phyloP scores from a whole-genome alignment of 768 basidiomycete species.

The Agrocybe chaxingu region DNA sequence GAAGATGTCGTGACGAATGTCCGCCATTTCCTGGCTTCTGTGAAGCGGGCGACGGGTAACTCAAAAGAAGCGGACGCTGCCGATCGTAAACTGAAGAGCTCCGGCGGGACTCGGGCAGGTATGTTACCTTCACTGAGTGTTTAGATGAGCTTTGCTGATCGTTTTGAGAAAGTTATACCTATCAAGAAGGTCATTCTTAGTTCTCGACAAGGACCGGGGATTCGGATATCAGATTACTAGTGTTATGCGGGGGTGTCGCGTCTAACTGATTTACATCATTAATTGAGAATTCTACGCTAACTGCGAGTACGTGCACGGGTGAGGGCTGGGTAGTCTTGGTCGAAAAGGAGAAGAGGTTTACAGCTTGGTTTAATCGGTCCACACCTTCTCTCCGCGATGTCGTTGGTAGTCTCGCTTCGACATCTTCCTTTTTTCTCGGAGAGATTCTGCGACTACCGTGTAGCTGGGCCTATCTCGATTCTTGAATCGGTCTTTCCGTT shows the following conservation, averaged over 20 bases:
- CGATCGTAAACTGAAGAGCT: conserved; percentile 32
- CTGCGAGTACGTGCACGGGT: too few relatives aligned
- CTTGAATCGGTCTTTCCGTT: conserved; percentile 30
- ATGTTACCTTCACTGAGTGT: conserved; percentile 19
- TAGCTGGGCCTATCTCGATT: conserved; percentile 19
- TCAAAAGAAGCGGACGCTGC: conserved; percentile 47
- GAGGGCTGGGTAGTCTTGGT: too few relatives aligned
- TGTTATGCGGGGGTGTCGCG: conserved; percentile 5
- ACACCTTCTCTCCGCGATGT: conserved; percentile 26
- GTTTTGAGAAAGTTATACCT: conserved; percentile 50
- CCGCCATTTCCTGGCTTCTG: conserved; percentile 68
- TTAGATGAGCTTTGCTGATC: background rate
- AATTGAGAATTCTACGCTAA: conserved; percentile 6
- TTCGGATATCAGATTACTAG: conserved; percentile 78
- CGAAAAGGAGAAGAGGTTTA: conserved; percentile 7
- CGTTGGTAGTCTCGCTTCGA: conserved; percentile 24
- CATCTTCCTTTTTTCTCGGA: conserved; percentile 23
- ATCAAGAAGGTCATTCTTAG: conserved; percentile 84
- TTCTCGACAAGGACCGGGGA: conserved; percentile 85
- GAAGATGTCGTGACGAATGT: conserved; percentile 79
- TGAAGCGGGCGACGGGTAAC: conserved; percentile 75
- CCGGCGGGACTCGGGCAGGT: conserved; percentile 50
- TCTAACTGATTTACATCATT: conserved; percentile 8
- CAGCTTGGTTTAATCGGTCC: conserved; percentile 16
- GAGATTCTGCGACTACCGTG: conserved; percentile 19